Evolutionary conservation across 768 basidiomycete species (phyloP).

Genomic region (Paxillus rubicundulus): DNA sequence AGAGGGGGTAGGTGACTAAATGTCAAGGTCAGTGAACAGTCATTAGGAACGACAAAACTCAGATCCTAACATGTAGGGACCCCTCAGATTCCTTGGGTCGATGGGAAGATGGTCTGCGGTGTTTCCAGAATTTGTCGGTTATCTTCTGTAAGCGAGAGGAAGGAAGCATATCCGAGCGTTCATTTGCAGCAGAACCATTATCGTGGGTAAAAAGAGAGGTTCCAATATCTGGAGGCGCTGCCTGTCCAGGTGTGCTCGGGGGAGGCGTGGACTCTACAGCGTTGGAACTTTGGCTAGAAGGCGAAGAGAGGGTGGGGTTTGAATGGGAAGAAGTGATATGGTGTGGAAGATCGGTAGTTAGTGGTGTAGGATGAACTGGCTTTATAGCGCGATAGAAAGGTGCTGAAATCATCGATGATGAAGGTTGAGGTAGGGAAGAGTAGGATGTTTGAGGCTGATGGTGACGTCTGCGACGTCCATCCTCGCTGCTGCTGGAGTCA

Average conservation of each 20-base stretch:
- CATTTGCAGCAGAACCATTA: slow-evolving; percentile 32
- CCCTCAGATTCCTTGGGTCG: slow-evolving; percentile 25
- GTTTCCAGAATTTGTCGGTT: slow-evolving; percentile 22
- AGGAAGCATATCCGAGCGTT: slow-evolving; percentile 29
- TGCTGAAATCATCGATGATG: slow-evolving; percentile 23
- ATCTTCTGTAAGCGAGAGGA: slow-evolving; percentile 34
- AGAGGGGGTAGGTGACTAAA: slow-evolving; percentile 31
- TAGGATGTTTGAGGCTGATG: slow-evolving; percentile 23
- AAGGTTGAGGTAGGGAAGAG: slow-evolving; percentile 22
- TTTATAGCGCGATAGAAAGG: slow-evolving; percentile 19
- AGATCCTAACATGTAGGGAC: slow-evolving; percentile 24
- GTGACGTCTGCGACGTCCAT: slow-evolving; percentile 27
- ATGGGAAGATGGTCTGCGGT: slow-evolving; percentile 30
- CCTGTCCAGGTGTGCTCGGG: slow-evolving; percentile 60
- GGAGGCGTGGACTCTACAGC: slow-evolving; percentile 69
- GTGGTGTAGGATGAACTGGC: slow-evolving; percentile 27
- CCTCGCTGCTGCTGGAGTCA: slow-evolving; percentile 39
- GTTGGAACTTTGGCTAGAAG: slow-evolving; percentile 63
- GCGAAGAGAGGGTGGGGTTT: slow-evolving; percentile 64
- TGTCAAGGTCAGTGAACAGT: slow-evolving; percentile 11
- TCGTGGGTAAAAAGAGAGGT: slow-evolving; percentile 38
- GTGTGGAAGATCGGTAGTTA: slow-evolving; percentile 38
- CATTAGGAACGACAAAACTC: slow-evolving; percentile 2
- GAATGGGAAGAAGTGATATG: slow-evolving; percentile 38
- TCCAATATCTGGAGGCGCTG: slow-evolving; percentile 41